Base-by-base conservation (phyloP, 345 rosid genomes). In the Eucalyptus paniculata region DNA sequence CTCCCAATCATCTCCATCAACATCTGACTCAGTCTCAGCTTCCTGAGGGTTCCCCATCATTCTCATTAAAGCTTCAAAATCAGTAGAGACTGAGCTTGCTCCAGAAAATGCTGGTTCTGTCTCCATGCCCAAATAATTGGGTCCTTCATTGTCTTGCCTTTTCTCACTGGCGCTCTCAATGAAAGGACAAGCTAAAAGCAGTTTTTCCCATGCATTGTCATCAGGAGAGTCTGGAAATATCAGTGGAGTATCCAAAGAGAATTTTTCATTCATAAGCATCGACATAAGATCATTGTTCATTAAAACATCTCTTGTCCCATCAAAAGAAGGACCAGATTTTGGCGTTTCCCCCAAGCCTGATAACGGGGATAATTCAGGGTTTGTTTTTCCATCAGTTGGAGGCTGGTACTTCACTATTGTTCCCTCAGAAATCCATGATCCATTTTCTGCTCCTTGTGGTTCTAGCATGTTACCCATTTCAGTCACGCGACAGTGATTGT, bases 151-250 rank as follows among this genome's bases (percentile, higher is more conserved):
- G 51, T 94, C 94, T 45, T 47, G 86, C 50, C 91, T 91, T n/a
- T 50, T 88, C 60, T 92, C 93, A 30, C 93, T 92, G 34, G 44
- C 21, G 65, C 92, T 92, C 89, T 89, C 94, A 58, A 54, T 44
- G 44, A 93, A 91, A 89, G 95, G 91, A 89, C 94, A 92, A 67
- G 90, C 92, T 90, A 93, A 91, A 91, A 97, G 93, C 87, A 96
- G 94, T 92, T 95, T 93, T 50, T 94, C 99, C 98, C 98, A 98
- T 26, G 95, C 94, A 65, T 95, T 92, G 91, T 95, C 98, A 83
- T 95, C 97, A 34, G 92, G 93, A 47, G 96, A 89, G 89, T 97
- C 99, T 32, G 95, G 96, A 87, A 96, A 92, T 88, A 93, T 88
- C 88, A 95, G 91, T 8, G 98, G 95, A 91, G 93, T 95, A 44